A percentile compares a stretch with the other conserved stretches of the same genome.
phyloP scores from a whole-genome alignment of 768 basidiomycete species.

The Tulasnella sp. region DNA sequence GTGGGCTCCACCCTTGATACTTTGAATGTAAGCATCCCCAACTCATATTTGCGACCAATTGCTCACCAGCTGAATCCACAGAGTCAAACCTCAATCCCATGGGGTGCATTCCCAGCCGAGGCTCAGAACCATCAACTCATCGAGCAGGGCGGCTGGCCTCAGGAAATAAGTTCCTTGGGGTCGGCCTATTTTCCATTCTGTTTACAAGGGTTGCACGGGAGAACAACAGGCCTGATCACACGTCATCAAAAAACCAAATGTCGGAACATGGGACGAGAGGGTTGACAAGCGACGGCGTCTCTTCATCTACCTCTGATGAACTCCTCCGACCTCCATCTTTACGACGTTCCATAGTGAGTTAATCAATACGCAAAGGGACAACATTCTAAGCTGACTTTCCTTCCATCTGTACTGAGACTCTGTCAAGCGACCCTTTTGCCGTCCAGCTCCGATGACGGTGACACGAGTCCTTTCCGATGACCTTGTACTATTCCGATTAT shows the following conservation, averaged over 20 bases:
- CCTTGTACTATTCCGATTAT: not conserved
- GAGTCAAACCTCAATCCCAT: not conserved
- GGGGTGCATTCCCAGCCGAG: conserved; percentile 11
- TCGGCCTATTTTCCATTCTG: not conserved
- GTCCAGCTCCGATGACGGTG: not conserved
- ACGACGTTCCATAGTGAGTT: not conserved
- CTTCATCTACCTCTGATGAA: not conserved
- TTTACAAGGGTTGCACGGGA: conserved; percentile 7
- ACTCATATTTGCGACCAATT: not conserved
- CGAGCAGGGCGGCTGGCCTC: not conserved
- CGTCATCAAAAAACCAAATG: not conserved
- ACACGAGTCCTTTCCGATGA: not conserved
- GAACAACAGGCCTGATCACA: not conserved
- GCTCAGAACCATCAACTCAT: not conserved
- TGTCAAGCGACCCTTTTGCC: not conserved
- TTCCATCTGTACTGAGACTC: not conserved
- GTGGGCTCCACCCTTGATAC: too few species aligned
- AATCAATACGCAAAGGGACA: not conserved
- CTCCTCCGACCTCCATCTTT: not conserved
- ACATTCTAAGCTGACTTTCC: not conserved
- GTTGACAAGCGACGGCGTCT: not conserved
- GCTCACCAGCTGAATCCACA: not conserved
- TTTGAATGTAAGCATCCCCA: not conserved
- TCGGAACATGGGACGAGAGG: not conserved
- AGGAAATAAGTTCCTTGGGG: not conserved